These are phyloP conservation scores for Neonectria ditissima DNA, from an alignment of 2,329 filamentous ascomycete species.

Conservation along the genomic window DNA sequence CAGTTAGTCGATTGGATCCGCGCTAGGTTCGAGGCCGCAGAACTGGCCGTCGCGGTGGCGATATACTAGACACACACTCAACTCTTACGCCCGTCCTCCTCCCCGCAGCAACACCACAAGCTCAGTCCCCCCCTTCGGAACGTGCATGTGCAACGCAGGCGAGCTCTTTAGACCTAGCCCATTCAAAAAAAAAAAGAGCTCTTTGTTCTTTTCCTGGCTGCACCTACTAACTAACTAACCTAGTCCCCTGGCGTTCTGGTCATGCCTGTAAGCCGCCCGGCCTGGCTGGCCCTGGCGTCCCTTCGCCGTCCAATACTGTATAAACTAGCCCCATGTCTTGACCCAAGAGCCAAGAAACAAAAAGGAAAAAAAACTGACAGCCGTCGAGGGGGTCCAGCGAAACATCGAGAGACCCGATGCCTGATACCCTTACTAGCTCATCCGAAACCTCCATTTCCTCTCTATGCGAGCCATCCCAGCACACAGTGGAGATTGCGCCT, in stretches of 20 bases:
- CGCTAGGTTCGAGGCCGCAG: slow-evolving; percentile 28
- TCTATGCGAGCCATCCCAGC: slow-evolving; percentile 44
- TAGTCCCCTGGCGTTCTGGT: slow-evolving; percentile 18
- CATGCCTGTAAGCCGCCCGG: slow-evolving; percentile 13
- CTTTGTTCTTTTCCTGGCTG: slow-evolving; percentile 35
- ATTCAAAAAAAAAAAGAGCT: slow-evolving; percentile 20
- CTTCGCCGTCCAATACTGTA: slow-evolving; percentile 19
- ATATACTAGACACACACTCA: neutral
- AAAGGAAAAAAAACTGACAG: slow-evolving; percentile 19
- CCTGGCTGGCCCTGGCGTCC: neutral
- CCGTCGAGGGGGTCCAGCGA: slow-evolving; percentile 36
- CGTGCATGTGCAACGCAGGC: slow-evolving; percentile 22
- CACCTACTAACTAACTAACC: too few species aligned
- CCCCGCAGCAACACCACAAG: too few species aligned
- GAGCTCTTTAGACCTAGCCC: slow-evolving; percentile 1
- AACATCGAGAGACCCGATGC: slow-evolving; percentile 39
- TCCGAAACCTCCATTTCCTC: slow-evolving; percentile 31
- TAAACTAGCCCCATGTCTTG: slow-evolving; percentile 34
- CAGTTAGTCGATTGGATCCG: slow-evolving; percentile 28
- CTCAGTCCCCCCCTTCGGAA: neutral
- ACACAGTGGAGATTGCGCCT: slow-evolving; percentile 43
- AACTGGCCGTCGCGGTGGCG: slow-evolving; percentile 26
- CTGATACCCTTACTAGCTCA: slow-evolving; percentile 36
- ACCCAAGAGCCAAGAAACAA: slow-evolving; percentile 5
- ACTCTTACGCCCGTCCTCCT: too few species aligned